Conservation (phyloP, 257 asterid genomes). For the Solanum appendiculatum region DNA sequence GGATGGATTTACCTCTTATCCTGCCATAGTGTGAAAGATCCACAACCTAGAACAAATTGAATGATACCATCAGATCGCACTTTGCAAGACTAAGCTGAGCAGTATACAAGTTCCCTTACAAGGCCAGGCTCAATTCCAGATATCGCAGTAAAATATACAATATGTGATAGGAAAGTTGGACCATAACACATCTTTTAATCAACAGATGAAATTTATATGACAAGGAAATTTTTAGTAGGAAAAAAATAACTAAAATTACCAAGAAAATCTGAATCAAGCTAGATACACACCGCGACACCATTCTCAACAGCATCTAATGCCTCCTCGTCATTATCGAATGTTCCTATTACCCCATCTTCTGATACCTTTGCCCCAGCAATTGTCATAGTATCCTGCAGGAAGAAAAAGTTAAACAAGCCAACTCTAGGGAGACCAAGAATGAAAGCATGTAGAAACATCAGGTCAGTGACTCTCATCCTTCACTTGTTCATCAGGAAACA, state of each 20-base stretch:
- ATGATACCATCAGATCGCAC: neutral
- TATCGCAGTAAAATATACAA: neutral
- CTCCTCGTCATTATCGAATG: slow-evolving; percentile 37
- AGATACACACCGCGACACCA: slow-evolving; percentile 53
- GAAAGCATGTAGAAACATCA: neutral
- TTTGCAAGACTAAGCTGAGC: neutral
- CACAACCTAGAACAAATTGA: slow-evolving; percentile 46
- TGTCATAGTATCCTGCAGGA: slow-evolving; percentile 37
- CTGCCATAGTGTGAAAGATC: slow-evolving; percentile 87
- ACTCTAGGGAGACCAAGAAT: neutral
- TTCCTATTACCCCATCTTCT: slow-evolving; percentile 20
- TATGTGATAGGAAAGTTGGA: neutral
- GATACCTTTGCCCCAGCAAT: slow-evolving; percentile 18
- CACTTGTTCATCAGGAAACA: neutral
- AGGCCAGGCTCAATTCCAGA: neutral
- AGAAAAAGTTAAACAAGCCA: neutral
- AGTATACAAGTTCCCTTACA: neutral
- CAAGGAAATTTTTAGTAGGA: neutral
- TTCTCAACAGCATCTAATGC: slow-evolving; percentile 62
- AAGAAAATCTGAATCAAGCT: slow-evolving; percentile 1
- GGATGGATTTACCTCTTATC: slow-evolving; percentile 62
- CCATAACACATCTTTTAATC: neutral
- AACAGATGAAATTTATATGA: neutral
- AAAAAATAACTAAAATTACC: neutral
- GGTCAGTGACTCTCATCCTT: neutral